A percentile compares a stretch with the other conserved stretches of the same genome.
Conservation (phyloP, 139 green algal genomes). For the Dunaliella primolecta region DNA sequence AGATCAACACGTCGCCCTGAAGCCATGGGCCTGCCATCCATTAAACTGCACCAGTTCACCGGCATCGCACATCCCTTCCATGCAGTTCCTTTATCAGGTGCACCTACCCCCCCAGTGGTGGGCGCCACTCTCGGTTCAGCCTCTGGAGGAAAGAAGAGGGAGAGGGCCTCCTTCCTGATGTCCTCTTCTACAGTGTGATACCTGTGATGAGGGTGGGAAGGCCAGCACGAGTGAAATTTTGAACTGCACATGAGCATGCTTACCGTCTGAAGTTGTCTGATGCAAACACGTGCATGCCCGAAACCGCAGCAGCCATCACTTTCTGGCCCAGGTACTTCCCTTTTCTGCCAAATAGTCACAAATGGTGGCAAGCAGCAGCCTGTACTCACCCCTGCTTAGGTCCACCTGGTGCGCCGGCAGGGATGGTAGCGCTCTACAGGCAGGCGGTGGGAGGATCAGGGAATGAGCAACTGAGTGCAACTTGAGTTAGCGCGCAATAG, state of each 20-base stretch:
- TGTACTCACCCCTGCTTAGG: background rate
- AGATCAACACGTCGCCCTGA: no score
- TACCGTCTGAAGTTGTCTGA: background rate
- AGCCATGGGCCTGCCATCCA: no score
- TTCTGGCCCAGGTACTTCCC: no score
- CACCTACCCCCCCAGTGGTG: constrained; percentile 22
- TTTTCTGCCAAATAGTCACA: no score
- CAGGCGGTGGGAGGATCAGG: background rate
- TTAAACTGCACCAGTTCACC: no score
- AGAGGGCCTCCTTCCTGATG: constrained; percentile 40
- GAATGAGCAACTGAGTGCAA: background rate
- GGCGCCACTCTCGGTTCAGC: background rate
- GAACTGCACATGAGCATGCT: background rate
- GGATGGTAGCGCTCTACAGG: background rate
- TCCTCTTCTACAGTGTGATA: constrained; percentile 37
- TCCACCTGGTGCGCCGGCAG: background rate
- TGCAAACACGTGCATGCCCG: no score
- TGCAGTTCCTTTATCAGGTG: no score
- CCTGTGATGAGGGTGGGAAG: background rate
- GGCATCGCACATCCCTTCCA: no score
- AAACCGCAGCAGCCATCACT: background rate
- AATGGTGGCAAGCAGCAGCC: background rate
- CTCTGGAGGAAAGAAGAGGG: constrained; percentile 39
- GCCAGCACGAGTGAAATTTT: background rate
- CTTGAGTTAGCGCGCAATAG: no score